phyloP scores from a whole-genome alignment of 805 yeast species.

The Huiozyma naganishii region DNA sequence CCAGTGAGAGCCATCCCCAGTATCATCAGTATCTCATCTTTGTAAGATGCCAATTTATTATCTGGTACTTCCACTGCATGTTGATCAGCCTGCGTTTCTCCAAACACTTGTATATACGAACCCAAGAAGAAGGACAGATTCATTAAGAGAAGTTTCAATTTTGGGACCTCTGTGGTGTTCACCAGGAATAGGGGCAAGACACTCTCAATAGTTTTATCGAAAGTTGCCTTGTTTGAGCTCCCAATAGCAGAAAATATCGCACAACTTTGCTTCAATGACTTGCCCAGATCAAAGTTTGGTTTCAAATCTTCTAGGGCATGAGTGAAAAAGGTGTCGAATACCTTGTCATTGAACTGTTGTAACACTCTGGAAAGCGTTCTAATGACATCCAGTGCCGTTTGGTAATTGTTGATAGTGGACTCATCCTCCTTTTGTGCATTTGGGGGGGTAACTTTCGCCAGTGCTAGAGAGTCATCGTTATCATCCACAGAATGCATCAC shows the following conservation, averaged over 20 bases:
- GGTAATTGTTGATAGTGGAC: constrained; percentile 24
- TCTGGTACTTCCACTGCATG: constrained; percentile 1
- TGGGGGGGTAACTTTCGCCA: not conserved
- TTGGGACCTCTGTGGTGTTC: constrained; percentile 35
- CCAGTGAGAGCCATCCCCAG: constrained; percentile 61
- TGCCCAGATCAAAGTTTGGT: constrained; percentile 39
- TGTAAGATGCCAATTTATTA: constrained; percentile 36
- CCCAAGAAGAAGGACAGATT: constrained; percentile 49
- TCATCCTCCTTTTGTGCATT: constrained; percentile 1
- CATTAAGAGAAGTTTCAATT: constrained; percentile 49
- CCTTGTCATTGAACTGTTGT: constrained; percentile 19
- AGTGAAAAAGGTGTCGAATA: constrained; percentile 31
- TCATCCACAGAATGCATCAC: constrained; percentile 70
- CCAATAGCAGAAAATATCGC: constrained; percentile 48
- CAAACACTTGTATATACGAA: constrained; percentile 39
- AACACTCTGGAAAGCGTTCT: constrained; percentile 34
- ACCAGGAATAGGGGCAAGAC: constrained; percentile 36
- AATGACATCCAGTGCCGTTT: constrained; percentile 36
- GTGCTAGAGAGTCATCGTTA: constrained; percentile 9
- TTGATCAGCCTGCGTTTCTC: constrained; percentile 10
- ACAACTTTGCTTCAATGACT: constrained; percentile 54
- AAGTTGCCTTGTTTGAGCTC: constrained; percentile 35
- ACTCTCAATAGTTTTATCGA: constrained; percentile 38
- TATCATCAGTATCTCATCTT: constrained; percentile 59
- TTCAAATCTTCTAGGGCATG: constrained; percentile 41